These are phyloP conservation scores for Colletotrichum sp. DNA, from an alignment of 2,329 filamentous ascomycete species.

Conservation along the genomic window DNA sequence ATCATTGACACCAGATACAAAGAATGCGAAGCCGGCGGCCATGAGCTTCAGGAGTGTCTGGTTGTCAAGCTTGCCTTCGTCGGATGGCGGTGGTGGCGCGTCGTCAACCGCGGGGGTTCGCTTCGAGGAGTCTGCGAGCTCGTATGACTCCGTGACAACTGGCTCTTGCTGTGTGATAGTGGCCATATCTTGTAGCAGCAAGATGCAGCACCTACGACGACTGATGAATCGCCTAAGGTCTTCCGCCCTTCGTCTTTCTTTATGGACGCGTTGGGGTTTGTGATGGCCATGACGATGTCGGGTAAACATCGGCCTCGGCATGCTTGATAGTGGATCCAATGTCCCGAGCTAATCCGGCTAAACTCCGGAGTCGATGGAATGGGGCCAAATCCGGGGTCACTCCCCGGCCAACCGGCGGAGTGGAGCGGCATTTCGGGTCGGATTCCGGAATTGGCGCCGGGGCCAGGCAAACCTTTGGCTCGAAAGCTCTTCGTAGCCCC, in stretches of 20 bases:
- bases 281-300: background rate
- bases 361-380: background rate
- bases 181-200: background rate
- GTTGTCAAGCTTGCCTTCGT: constrained; percentile 21
- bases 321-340: background rate
- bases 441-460: background rate
- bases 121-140: background rate
- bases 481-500: background rate
- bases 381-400: background rate
- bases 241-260: background rate
- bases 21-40: constrained; percentile 66
- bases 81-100: background rate
- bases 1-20: constrained; percentile 70
- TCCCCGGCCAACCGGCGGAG: background rate
- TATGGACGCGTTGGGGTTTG: background rate
- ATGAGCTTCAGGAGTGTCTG: constrained; percentile 50
- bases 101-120: background rate
- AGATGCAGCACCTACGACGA: background rate
- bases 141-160: background rate
- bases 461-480: background rate
- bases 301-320: background rate
- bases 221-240: background rate
- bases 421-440: background rate
- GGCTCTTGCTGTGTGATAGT: background rate
- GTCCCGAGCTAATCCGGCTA: background rate